These are phyloP conservation scores for Symmetrospora coprosmae DNA, from an alignment of 768 basidiomycete genomes.

Conservation along the genomic window DNA sequence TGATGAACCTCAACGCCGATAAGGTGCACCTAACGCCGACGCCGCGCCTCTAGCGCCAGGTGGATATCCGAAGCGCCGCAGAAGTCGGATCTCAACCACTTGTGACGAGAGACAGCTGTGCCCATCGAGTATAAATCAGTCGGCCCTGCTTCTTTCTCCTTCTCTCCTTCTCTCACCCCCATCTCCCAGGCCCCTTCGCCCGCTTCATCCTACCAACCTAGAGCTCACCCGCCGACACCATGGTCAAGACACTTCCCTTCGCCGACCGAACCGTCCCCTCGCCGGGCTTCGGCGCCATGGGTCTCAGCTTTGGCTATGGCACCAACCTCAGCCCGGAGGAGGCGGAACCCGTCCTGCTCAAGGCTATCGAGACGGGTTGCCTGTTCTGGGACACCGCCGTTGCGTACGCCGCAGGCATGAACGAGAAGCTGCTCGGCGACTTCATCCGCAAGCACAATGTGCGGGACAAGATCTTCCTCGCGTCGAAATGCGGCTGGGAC, in stretches of 20 bases:
- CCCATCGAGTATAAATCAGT: too few relatives aligned
- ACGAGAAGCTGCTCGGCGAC: slow-evolving; percentile 8
- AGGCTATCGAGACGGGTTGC: slow-evolving; percentile 7
- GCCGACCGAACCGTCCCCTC: not conserved
- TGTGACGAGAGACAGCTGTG: too few relatives aligned
- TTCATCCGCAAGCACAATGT: slow-evolving; percentile 11
- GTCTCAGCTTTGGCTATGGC: not conserved
- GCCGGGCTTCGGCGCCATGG: not conserved
- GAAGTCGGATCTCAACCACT: too few relatives aligned
- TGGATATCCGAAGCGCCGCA: too few relatives aligned
- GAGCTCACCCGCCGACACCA: too few relatives aligned
- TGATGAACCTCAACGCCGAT: too few relatives aligned
- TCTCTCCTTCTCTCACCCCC: too few relatives aligned
- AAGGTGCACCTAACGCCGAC: too few relatives aligned
- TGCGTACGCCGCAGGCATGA: not conserved
- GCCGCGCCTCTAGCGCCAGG: too few relatives aligned
- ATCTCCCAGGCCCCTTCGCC: too few relatives aligned
- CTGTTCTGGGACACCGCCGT: slow-evolving; percentile 6
- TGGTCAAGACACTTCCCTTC: slow-evolving; percentile 11
- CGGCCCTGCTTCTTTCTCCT: too few relatives aligned
- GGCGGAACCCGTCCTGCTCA: slow-evolving; percentile 1
- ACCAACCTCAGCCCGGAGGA: not conserved
- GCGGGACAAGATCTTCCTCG: slow-evolving; percentile 5
- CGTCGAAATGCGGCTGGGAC: not conserved
- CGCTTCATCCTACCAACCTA: too few relatives aligned